A percentile compares a stretch with the other conserved stretches of the same genome.
Evolutionary conservation across 179 eudicot genomes (phyloP).

Genomic region (Beta corolliflora): DNA sequence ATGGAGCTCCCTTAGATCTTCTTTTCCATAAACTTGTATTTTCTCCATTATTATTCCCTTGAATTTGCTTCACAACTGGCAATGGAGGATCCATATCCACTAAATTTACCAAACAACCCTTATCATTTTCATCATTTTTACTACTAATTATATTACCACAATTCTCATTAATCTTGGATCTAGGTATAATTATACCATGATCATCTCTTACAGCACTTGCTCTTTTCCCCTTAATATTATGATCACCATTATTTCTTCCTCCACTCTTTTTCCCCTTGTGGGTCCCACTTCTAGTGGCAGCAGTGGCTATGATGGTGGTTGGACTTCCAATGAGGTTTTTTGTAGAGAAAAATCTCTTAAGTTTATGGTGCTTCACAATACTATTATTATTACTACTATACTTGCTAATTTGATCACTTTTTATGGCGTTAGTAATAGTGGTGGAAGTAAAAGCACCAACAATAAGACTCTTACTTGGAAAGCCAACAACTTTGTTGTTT

Average conservation of each 20-base stretch:
- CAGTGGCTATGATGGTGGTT: constrained; percentile 12
- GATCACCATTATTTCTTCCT: constrained; percentile 8
- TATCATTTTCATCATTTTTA: neutral
- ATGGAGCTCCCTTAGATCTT: constrained; percentile 52
- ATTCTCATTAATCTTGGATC: constrained; percentile 24
- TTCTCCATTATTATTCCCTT: constrained; percentile 20
- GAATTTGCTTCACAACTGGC: constrained; percentile 56
- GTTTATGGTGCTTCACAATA: constrained; percentile 42
- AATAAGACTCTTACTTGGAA: constrained; percentile 32
- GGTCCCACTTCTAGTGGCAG: constrained; percentile 10
- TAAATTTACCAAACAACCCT: constrained; percentile 41
- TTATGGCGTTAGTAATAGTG: neutral
- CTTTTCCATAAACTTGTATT: constrained; percentile 66
- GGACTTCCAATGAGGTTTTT: constrained; percentile 36
- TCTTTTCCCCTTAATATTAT: neutral
- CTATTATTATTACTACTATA: neutral
- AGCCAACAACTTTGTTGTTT: constrained; percentile 49
- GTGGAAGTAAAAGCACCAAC: constrained; percentile 16
- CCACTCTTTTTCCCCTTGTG: constrained; percentile 18
- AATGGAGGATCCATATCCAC: constrained; percentile 75
- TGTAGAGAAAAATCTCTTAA: constrained; percentile 46
- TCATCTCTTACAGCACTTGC: neutral
- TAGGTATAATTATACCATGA: neutral
- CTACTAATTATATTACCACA: neutral
- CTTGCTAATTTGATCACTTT: constrained; percentile 16